Evolutionary conservation across 1,284 basidiomycete genomes (phyloP), one percentile per base, ranked within the genome.

Genomic region (Hypsizygus ulmarius): DNA sequence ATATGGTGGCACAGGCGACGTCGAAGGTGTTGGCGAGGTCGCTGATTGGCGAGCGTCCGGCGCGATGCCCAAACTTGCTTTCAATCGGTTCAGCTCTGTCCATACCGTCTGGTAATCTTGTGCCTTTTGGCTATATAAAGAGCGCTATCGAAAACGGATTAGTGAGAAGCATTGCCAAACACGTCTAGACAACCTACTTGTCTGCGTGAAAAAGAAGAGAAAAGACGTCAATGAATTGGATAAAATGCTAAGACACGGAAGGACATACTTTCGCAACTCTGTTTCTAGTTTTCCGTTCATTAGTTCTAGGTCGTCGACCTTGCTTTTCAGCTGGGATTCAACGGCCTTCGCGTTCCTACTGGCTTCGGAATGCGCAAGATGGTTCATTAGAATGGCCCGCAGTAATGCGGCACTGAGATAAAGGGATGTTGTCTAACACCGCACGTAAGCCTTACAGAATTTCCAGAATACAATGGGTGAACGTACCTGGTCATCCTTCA

Each of bases 381-480:
- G 84, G 61, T 90, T 90, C 69, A 84, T 78, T 48, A 90, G 76
- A 63, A 90, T 90, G 45, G 87, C 87, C 54, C 82, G 82, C 60
- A 90, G 70, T 38, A 88, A 76, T 45, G 82, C 81, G 64, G 74
- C 82, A 68, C 77, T 84, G 63, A 78, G 73, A 54, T 79, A 72
- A 43, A 89, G 77, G 16, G 85, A 81, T 51, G 21, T 25, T 25
- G 52, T 55, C 58, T 59, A 19, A 16, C 14, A 35, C 11, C 15
- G n/a, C 21, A 38, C 12, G 21, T 37, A 14, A 47, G 21, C n/a
- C 18, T 25, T 12, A 12, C n/a, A 9, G 37, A 30, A n/a, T 19
- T 19, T 47, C 11, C 42, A 44, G 42, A 10, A 35, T 40, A 8
- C 43, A 45, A 55, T 34, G 36, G 29, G 16, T 29, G 18, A 38